These are phyloP conservation scores for Teratosphaeria viscida DNA, from an alignment of 2,329 filamentous ascomycete genomes.

Conservation along the genomic window DNA sequence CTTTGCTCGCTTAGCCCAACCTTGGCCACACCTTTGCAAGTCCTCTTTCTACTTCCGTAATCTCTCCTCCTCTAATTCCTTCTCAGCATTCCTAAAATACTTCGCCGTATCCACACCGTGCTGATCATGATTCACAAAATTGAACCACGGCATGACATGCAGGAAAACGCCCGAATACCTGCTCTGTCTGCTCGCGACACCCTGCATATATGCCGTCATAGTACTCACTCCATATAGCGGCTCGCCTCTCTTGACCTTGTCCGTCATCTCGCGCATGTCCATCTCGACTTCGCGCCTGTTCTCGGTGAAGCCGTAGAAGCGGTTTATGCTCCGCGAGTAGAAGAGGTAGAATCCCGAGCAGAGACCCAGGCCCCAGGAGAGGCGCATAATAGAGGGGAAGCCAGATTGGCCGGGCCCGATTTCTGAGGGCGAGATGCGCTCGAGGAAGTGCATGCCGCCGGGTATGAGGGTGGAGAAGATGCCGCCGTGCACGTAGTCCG, in stretches of 20 bases:
- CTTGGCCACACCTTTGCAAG: not conserved
- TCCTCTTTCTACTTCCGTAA: conserved; percentile 12
- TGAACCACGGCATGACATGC: conserved; percentile 88
- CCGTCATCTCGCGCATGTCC: conserved; percentile 98
- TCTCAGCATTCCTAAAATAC: conserved; percentile 92
- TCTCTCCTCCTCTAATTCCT: conserved; percentile 75
- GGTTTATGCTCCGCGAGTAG: conserved; percentile 71
- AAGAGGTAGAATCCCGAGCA: conserved; percentile 73
- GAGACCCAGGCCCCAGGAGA: conserved; percentile 61
- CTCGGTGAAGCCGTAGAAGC: conserved; percentile 91
- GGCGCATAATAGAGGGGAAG: conserved; percentile 72
- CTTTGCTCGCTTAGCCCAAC: not conserved
- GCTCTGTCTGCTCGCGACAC: conserved; percentile 83
- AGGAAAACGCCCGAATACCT: conserved; percentile 78
- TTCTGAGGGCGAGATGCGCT: conserved; percentile 74
- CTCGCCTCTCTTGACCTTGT: conserved; percentile 86
- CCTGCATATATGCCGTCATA: conserved; percentile 82
- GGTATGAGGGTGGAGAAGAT: conserved; percentile 63
- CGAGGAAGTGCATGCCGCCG: conserved; percentile 63
- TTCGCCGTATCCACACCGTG: conserved; percentile 97
- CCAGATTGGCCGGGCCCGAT: conserved; percentile 60
- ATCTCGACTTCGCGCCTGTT: conserved; percentile 85
- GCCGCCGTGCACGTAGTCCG: conserved; percentile 67
- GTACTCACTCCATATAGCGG: conserved; percentile 74
- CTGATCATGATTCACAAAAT: conserved; percentile 93